Conservation (phyloP, 345 rosid species). For the Eucalyptus rudis region DNA sequence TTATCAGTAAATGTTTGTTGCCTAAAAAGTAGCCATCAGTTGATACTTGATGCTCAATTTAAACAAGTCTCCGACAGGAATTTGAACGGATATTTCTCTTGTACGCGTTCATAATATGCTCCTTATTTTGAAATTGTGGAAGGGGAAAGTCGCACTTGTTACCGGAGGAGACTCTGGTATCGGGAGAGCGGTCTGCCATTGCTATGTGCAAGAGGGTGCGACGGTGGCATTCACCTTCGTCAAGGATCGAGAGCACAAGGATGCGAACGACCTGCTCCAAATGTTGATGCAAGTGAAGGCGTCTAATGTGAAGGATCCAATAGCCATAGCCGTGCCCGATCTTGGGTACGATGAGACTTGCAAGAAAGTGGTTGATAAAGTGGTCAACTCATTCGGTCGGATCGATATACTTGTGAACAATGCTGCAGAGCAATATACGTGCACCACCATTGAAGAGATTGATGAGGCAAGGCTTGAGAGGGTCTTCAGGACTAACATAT, state of each 20-base stretch:
- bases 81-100: background rate
- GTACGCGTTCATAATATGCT: background rate
- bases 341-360: constrained; percentile 64
- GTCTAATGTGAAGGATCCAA: constrained; percentile 43
- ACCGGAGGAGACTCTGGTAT: constrained; percentile 88
- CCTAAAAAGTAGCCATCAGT: background rate
- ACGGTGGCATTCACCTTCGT: constrained; percentile 69
- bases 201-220: constrained; percentile 49
- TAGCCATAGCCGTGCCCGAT: constrained; percentile 30
- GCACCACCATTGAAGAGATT: constrained; percentile 38
- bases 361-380: constrained; percentile 48
- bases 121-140: background rate
- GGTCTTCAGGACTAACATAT: constrained; percentile 62
- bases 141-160: constrained; percentile 73
- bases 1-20: background rate
- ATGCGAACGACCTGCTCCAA: constrained; percentile 43
- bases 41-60: background rate
- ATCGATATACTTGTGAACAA: constrained; percentile 63
- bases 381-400: constrained; percentile 40
- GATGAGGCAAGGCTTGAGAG: constrained; percentile 60
- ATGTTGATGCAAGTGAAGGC: constrained; percentile 29
- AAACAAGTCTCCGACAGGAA: background rate
- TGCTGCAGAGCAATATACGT: constrained; percentile 52
- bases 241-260: constrained; percentile 54
- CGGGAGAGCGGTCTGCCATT: constrained; percentile 49